A percentile compares a stretch with the other conserved stretches of the same genome.
Conservation (phyloP, 2,329 filamentous ascomycete genomes). For the Westerdykella ornata region DNA sequence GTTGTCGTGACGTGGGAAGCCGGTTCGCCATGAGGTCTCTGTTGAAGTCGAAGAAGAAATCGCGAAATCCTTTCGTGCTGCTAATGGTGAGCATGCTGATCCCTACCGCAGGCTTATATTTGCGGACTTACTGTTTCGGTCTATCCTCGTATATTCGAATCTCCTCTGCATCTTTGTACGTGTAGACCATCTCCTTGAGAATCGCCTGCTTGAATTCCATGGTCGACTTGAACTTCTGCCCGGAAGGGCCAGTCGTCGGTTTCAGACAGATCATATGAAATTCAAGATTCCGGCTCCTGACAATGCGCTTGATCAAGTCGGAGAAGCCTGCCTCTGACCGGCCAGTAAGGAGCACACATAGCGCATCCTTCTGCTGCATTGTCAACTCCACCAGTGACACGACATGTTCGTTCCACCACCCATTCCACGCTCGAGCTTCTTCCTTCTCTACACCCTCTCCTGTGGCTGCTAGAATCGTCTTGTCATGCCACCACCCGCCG, state of each 20-base stretch:
- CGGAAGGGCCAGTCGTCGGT: slow-evolving; percentile 71
- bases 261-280: slow-evolving; percentile 89
- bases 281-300: slow-evolving; percentile 66
- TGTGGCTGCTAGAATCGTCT: slow-evolving; percentile 74
- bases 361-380: slow-evolving; percentile 73
- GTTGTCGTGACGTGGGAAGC: slow-evolving; percentile 49
- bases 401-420: slow-evolving; percentile 95
- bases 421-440: slow-evolving; percentile 76
- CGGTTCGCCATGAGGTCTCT: slow-evolving; percentile 43
- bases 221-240: slow-evolving; percentile 71
- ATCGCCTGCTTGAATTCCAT: slow-evolving; percentile 91
- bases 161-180: slow-evolving; percentile 75
- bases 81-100: slow-evolving; percentile 7
- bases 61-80: slow-evolving; percentile 71
- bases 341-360: slow-evolving; percentile 83
- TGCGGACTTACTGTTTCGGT: slow-evolving; percentile 47
- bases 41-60: slow-evolving; percentile 78
- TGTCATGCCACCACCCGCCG: slow-evolving; percentile 97
- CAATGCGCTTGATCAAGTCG: slow-evolving; percentile 74
- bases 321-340: slow-evolving; percentile 71
- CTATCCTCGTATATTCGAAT: slow-evolving; percentile 64
- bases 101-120: too few species aligned
- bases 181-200: slow-evolving; percentile 72
- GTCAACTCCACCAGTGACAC: slow-evolving; percentile 71
- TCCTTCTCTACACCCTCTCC: slow-evolving; percentile 77